phyloP scores from a whole-genome alignment of 1,284 basidiomycete genomes.

The Apiotrichum gracile region DNA sequence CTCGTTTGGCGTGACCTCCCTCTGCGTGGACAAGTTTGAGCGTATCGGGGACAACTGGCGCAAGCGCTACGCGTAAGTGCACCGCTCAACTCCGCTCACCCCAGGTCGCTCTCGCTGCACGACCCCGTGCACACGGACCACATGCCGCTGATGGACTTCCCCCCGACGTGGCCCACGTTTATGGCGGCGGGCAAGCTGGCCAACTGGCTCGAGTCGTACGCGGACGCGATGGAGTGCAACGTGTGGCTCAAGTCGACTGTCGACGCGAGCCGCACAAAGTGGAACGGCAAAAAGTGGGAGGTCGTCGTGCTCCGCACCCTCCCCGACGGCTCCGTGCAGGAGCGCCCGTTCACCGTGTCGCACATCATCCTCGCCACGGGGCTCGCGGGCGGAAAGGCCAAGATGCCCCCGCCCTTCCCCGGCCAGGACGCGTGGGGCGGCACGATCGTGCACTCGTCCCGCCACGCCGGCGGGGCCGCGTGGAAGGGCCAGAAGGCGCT shows the following conservation, averaged over 20 bases:
- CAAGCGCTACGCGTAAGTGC: constrained; percentile 50
- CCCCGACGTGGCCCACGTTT: constrained; percentile 32
- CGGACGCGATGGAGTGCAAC: constrained; percentile 59
- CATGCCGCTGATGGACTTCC: constrained; percentile 29
- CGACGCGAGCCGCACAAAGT: constrained; percentile 43
- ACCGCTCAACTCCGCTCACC: not conserved
- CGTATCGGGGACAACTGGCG: constrained; percentile 59
- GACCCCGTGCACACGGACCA: constrained; percentile 54
- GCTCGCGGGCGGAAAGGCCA: constrained; percentile 54
- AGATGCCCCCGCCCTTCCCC: constrained; percentile 47
- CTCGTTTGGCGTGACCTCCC: constrained; percentile 52
- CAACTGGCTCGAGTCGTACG: constrained; percentile 64
- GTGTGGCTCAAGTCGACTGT: constrained; percentile 59
- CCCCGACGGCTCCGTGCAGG: constrained; percentile 41
- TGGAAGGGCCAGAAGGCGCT: constrained; percentile 57
- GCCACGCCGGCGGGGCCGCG: constrained; percentile 52
- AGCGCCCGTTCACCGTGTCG: constrained; percentile 52
- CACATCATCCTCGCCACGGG: constrained; percentile 57
- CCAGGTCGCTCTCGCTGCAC: constrained; percentile 55
- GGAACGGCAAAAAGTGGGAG: constrained; percentile 54
- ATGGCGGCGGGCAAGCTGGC: constrained; percentile 53
- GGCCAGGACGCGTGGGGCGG: constrained; percentile 56
- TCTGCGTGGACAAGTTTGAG: constrained; percentile 56
- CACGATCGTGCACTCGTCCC: constrained; percentile 57
- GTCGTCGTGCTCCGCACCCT: constrained; percentile 50